Evolutionary conservation across 768 basidiomycete species (phyloP), one percentile per base, ranked within the genome.

Genomic region (Lactifluus volemus): DNA sequence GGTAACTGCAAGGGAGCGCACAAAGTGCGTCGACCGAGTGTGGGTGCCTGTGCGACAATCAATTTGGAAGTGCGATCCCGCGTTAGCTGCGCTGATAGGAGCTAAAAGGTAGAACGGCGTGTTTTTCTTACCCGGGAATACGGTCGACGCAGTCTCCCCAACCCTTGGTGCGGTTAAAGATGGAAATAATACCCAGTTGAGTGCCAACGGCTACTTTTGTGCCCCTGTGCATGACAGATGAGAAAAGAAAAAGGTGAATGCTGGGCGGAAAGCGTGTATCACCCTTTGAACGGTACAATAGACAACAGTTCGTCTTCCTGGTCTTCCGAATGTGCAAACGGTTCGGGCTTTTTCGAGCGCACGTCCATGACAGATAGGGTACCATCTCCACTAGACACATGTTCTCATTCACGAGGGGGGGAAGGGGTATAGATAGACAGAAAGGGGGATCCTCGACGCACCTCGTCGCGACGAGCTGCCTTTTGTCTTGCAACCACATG

Each of bases 271-370:
- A 25, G 36, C 8, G 32, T 34, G 32, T 73, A 80, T 34, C 68
- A 89, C 86, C 85, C 82, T 77, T 89, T 91, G 71, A 98, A 93
- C 15, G 91, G 72, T 36, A 88, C 84, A 48, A 93, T 83, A 5
- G 91, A 92, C 9, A 98, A 78, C 48, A 97, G 75, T 68, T 98
- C 95, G 70, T 98, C 95, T 68, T 97, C 95, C 70, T 98, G 95
- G 74, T 96, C 91, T 70, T 96, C 94, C 15, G 92, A 96, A 56
- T 93, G 88, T 1, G 87, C 86, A 60, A 89, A 73, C 1, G 91
- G 90, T 53, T 86, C 82, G 12, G 78, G 63, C 67, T 89, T 90
- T 66, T 86, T 92, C 17, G 89, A 85, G 60, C 94, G 84, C 29
- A 95, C 82, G 67, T 98, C 95, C 70, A 95, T 84, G 47, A 96